Evolutionary conservation across 192 early-diverging fungal species (phyloP).

Genomic region (Chytriomyces confervae): DNA sequence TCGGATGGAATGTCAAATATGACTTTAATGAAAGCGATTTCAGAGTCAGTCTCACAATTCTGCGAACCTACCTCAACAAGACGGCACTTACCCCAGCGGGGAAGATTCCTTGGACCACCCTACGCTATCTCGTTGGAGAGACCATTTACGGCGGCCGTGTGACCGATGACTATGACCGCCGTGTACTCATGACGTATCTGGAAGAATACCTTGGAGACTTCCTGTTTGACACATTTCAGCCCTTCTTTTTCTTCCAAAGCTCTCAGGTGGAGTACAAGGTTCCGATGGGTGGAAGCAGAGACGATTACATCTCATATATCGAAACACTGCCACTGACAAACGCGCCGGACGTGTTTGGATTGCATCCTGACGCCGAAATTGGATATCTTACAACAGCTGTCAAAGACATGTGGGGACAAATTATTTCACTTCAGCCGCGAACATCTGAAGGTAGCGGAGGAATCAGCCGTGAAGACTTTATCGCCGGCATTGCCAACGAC

Average conservation of each 20-base stretch:
- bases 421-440: constrained; percentile 65
- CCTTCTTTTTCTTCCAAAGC: constrained; percentile 64
- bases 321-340: constrained; percentile 65
- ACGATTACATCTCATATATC: constrained; percentile 64
- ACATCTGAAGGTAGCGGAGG: constrained; percentile 64
- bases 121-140: constrained; percentile 67
- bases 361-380: constrained; percentile 70
- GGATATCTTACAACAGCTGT: constrained; percentile 67
- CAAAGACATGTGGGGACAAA: constrained; percentile 69
- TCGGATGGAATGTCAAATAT: constrained; percentile 70
- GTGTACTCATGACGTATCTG: constrained; percentile 65
- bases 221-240: constrained; percentile 67
- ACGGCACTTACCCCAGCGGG: constrained; percentile 54
- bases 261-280: constrained; percentile 61
- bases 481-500: constrained; percentile 63
- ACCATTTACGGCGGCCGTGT: constrained; percentile 71
- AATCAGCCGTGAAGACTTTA: constrained; percentile 69
- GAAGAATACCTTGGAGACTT: constrained; percentile 72
- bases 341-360: constrained; percentile 68
- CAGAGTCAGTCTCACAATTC: constrained; percentile 59
- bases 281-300: constrained; percentile 49
- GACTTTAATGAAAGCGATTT: constrained; percentile 72
- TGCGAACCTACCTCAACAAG: constrained; percentile 66
- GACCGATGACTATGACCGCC: constrained; percentile 68
- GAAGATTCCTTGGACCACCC: constrained; percentile 70